Evolutionary conservation across 768 basidiomycete species (phyloP).

Genomic region (Polyporus arcularius): DNA sequence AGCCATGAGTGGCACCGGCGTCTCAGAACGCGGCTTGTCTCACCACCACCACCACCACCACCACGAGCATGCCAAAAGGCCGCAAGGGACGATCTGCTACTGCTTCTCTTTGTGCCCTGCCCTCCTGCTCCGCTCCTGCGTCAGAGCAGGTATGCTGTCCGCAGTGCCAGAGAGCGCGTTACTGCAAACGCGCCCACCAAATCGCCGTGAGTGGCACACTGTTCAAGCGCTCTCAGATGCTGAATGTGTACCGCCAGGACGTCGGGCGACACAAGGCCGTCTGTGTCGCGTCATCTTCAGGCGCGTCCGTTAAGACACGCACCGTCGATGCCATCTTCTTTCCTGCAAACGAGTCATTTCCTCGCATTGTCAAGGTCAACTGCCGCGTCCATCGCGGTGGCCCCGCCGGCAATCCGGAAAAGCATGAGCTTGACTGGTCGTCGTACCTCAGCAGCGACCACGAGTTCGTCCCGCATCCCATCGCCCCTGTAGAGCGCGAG

Average conservation of each 20-base stretch:
- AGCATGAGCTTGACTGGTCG: too few relatives aligned
- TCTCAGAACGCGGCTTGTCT: too few relatives aligned
- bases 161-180: neutral
- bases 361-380: neutral
- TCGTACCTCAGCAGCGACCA: too few relatives aligned
- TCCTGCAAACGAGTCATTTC: neutral
- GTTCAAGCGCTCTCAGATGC: neutral
- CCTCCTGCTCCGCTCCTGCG: too few relatives aligned
- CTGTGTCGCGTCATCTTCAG: neutral
- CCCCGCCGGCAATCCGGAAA: too few relatives aligned
- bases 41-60: too few relatives aligned
- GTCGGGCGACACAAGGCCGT: neutral
- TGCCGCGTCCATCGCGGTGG: neutral
- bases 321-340: conserved; percentile 1
- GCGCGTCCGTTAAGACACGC: neutral
- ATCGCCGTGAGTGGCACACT: neutral
- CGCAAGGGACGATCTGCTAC: too few relatives aligned
- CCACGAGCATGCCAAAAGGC: too few relatives aligned
- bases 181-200: neutral
- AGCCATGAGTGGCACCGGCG: too few relatives aligned
- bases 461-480: too few relatives aligned
- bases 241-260: neutral
- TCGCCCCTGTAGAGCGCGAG: too few relatives aligned
- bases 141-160: neutral
- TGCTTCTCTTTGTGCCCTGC: too few relatives aligned